phyloP scores from a whole-genome alignment of 345 rosid species.

The Orychophragmus violaceus region DNA sequence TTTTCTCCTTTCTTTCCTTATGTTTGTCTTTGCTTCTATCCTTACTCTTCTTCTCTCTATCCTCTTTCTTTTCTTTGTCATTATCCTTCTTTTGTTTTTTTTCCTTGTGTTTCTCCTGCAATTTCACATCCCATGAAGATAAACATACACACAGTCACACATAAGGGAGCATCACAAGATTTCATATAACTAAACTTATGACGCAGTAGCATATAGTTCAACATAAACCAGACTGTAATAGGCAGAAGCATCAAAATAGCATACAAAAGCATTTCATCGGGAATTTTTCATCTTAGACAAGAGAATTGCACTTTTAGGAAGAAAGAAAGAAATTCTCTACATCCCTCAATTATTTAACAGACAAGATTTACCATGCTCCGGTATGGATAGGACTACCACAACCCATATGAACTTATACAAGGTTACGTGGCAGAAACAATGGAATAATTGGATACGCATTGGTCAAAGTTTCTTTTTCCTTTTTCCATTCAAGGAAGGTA shows the following conservation, averaged over 20 bases:
- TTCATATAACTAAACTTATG: not conserved
- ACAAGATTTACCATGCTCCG: not conserved
- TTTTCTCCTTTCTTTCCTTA: constrained; percentile 36
- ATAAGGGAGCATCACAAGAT: not conserved
- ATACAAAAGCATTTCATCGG: not conserved
- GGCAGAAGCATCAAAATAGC: not conserved
- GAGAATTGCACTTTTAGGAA: not conserved
- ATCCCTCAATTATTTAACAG: not conserved
- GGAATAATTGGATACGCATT: not conserved
- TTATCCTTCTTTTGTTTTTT: constrained; percentile 45
- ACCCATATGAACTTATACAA: not conserved
- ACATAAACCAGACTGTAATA: not conserved
- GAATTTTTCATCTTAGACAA: not conserved
- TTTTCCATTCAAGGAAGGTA: not conserved
- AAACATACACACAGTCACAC: not conserved
- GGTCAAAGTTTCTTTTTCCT: not conserved
- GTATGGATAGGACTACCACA: not conserved
- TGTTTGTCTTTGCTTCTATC: constrained; percentile 47
- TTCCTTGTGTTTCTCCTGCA: constrained; percentile 54
- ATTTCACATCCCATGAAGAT: not conserved
- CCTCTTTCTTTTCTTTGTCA: constrained; percentile 43
- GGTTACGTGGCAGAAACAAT: not conserved
- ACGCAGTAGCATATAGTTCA: not conserved
- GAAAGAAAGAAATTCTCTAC: not conserved
- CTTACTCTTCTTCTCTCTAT: constrained; percentile 43